A percentile compares a stretch with the other conserved stretches of the same genome.
Evolutionary conservation across 2,329 filamentous ascomycete genomes (phyloP).

Genomic region (Achaetomium macrosporum): DNA sequence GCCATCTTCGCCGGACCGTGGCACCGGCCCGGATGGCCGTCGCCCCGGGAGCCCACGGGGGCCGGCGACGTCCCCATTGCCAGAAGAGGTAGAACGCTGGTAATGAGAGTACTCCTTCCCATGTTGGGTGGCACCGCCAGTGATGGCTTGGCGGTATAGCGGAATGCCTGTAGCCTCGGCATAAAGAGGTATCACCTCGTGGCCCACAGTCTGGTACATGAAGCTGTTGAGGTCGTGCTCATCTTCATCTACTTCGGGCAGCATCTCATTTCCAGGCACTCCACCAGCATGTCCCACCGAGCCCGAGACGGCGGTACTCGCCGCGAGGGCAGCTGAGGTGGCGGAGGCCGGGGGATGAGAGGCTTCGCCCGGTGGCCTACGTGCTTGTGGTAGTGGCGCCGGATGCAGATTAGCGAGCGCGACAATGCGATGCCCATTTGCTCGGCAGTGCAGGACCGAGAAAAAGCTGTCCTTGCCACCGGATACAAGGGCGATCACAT

Average conservation of each 20-base stretch:
- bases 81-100: not conserved
- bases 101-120: constrained; percentile 59
- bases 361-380: not conserved
- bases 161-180: constrained; percentile 71
- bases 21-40: not conserved
- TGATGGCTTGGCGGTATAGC: constrained; percentile 74
- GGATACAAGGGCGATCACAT: constrained; percentile 88
- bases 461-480: constrained; percentile 97
- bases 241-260: constrained; percentile 31
- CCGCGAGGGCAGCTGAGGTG: constrained; percentile 8
- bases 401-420: constrained; percentile 88
- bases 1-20: not conserved
- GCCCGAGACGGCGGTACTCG: constrained; percentile 17
- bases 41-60: not conserved
- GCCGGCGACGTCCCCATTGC: not conserved
- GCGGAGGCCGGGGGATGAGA: constrained; percentile 3
- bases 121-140: constrained; percentile 63
- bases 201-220: constrained; percentile 99
- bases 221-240: constrained; percentile 81
- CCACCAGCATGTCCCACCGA: constrained; percentile 10
- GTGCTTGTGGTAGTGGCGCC: not conserved
- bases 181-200: constrained; percentile 81
- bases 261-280: constrained; percentile 28
- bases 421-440: constrained; percentile 77
- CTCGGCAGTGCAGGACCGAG: constrained; percentile 81